Base-by-base conservation (phyloP, 2,329 filamentous ascomycete genomes). In the Fusarium protoensiforme region DNA sequence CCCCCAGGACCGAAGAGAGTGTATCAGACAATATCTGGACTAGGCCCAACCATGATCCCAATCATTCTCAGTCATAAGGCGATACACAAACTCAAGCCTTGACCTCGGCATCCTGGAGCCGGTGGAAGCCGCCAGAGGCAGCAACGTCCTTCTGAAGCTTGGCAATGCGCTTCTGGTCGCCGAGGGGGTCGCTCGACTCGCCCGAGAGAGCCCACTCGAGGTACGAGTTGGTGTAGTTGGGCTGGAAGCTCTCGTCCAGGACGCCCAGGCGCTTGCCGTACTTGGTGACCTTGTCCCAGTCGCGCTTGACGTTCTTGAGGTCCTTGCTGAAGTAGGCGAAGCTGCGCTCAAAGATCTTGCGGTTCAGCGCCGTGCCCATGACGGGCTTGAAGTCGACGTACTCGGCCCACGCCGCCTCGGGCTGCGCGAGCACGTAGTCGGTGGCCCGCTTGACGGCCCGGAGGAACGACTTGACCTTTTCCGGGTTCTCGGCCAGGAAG, bases 341-440 rank as follows among this genome's bases (percentile, higher is more conserved):
- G 76, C 90, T 93, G 68, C 92, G 90, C 87, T 94, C 92, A 77
- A 93, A 94, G 82, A 95, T 94, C 87, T 94, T 94, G 76, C 89
- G 88, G 85, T 94, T 94, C 65, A 94, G 88, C 1, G 84, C 78
- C 0, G 90, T 90, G 48, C 86, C 89, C 91, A 94, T 92, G 74
- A 86, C 86, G 4, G 92, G 91, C 84, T 94, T 95, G 84, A 92
- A 89, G 77, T 91, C 91, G 73, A 92, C 86, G 79, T 93, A 94
- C 78, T 92, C 91, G 14, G 85, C 85, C 86, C 91, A 94, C 0
- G 92, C 91, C 57, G 84, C 78, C 53, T 88, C 86, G 0, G 93
- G 92, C 64, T 89, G 80, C 2, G 88, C 85, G 14, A 95, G 86
- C 43, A 95, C 91, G 71, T 90, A 91, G 81, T 94, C 92, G 0